Conservation (phyloP, 2,329 filamentous ascomycete species). For the Bertia moriformis region DNA sequence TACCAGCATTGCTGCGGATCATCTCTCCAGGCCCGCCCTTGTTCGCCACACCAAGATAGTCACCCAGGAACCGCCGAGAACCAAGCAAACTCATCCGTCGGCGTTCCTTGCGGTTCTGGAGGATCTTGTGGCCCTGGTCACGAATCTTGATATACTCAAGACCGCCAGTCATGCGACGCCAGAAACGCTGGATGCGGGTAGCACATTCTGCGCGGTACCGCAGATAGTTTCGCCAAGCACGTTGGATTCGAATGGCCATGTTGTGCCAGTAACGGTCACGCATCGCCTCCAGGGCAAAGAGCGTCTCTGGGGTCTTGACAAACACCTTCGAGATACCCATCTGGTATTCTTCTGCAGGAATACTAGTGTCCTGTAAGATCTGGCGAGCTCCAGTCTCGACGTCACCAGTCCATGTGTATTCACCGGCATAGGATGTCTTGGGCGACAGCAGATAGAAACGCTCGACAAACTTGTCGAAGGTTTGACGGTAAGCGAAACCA, state of each 20-base stretch:
- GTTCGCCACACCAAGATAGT: slow-evolving; percentile 83
- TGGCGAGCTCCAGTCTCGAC: slow-evolving; percentile 76
- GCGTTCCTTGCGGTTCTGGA: slow-evolving; percentile 78
- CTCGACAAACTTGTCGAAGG: slow-evolving; percentile 95
- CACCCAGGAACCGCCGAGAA: slow-evolving; percentile 80
- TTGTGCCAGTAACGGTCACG: slow-evolving; percentile 97
- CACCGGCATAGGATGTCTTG: slow-evolving; percentile 87
- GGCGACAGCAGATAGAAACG: slow-evolving; percentile 91
- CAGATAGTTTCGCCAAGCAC: slow-evolving; percentile 92
- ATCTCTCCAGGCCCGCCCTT: slow-evolving; percentile 65
- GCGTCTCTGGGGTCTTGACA: slow-evolving; percentile 91
- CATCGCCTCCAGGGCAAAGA: slow-evolving; percentile 96
- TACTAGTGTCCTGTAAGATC: slow-evolving; percentile 91
- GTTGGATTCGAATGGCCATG: slow-evolving; percentile 94
- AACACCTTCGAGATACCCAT: slow-evolving; percentile 95
- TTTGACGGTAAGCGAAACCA: slow-evolving; percentile 91
- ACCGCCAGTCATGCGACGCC: slow-evolving; percentile 82
- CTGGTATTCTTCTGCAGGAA: slow-evolving; percentile 89
- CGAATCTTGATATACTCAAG: slow-evolving; percentile 78
- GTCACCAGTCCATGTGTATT: slow-evolving; percentile 90
- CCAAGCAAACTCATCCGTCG: slow-evolving; percentile 81
- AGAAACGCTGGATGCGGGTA: slow-evolving; percentile 85
- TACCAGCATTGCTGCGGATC: slow-evolving; percentile 59
- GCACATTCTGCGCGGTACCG: slow-evolving; percentile 86
- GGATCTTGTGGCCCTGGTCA: slow-evolving; percentile 71